Evolutionary conservation across 306 rosid species (phyloP).

Genomic region (Medicago lupulina): DNA sequence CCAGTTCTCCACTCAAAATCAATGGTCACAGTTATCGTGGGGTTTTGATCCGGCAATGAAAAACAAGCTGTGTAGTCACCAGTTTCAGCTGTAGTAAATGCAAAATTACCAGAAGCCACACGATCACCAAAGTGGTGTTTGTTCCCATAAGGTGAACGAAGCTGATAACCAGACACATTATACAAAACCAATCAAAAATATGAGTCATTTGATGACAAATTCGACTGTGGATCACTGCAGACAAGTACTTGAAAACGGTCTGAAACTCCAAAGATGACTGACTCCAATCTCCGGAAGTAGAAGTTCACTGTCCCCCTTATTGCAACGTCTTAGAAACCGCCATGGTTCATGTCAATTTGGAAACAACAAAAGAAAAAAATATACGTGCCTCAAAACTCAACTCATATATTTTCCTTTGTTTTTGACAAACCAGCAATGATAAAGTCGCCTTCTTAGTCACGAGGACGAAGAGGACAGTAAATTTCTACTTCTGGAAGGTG

Average conservation of each 20-base stretch:
- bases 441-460: neutral
- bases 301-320: neutral
- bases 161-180: slow-evolving; percentile 51
- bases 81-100: slow-evolving; percentile 71
- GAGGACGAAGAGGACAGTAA: neutral
- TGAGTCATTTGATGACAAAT: neutral
- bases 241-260: neutral
- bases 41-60: slow-evolving; percentile 53
- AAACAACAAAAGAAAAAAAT: no score
- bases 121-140: slow-evolving; percentile 55
- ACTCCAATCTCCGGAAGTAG: neutral
- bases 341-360: no score
- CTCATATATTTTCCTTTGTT: neutral
- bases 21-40: slow-evolving; percentile 39
- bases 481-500: neutral
- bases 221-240: neutral
- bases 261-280: neutral
- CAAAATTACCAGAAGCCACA: slow-evolving; percentile 71
- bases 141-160: slow-evolving; percentile 74
- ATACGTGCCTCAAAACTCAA: no score
- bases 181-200: slow-evolving; percentile 22
- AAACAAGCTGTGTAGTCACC: slow-evolving; percentile 86
- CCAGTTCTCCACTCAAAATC: slow-evolving; percentile 89
- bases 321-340: no score
- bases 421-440: neutral